Evolutionary conservation across 345 rosid species (phyloP).

Genomic region (Arabis alpina): DNA sequence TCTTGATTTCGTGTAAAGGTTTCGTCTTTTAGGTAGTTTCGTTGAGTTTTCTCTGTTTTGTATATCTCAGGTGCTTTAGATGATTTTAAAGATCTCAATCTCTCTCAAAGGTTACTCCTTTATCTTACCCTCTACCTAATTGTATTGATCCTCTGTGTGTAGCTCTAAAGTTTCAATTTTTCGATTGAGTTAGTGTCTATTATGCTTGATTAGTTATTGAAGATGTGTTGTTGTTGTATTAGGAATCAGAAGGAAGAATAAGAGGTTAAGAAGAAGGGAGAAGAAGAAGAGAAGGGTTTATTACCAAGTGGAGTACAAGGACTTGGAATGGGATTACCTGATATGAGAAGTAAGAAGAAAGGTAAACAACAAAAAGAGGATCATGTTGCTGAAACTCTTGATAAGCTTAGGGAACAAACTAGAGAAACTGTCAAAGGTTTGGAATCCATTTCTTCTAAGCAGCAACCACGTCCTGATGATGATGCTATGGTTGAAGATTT

Average conservation of each 20-base stretch:
- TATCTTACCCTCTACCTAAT: neutral
- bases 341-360: slow-evolving; percentile 78
- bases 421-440: slow-evolving; percentile 82
- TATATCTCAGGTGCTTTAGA: slow-evolving; percentile 81
- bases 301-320: slow-evolving; percentile 76
- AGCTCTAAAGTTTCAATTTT: slow-evolving; percentile 18
- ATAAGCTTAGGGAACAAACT: slow-evolving; percentile 83
- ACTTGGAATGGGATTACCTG: slow-evolving; percentile 92
- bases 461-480: slow-evolving; percentile 48
- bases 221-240: neutral
- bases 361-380: slow-evolving; percentile 70
- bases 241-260: slow-evolving; percentile 54
- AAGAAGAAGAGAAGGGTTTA: slow-evolving; percentile 46
- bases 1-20: slow-evolving; percentile 7
- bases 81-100: slow-evolving; percentile 89
- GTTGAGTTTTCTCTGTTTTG: slow-evolving; percentile 33
- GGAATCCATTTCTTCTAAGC: slow-evolving; percentile 63
- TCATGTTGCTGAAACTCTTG: slow-evolving; percentile 82
- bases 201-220: neutral
- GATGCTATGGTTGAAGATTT: slow-evolving; percentile 82
- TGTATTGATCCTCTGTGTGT: neutral
- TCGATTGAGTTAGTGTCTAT: neutral
- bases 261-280: slow-evolving; percentile 26
- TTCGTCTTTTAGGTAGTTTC: slow-evolving; percentile 9
- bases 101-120: slow-evolving; percentile 58